These are phyloP conservation scores for Aspergillus funiculosus DNA, from an alignment of 495 filamentous ascomycete species.

Conservation along the genomic window DNA sequence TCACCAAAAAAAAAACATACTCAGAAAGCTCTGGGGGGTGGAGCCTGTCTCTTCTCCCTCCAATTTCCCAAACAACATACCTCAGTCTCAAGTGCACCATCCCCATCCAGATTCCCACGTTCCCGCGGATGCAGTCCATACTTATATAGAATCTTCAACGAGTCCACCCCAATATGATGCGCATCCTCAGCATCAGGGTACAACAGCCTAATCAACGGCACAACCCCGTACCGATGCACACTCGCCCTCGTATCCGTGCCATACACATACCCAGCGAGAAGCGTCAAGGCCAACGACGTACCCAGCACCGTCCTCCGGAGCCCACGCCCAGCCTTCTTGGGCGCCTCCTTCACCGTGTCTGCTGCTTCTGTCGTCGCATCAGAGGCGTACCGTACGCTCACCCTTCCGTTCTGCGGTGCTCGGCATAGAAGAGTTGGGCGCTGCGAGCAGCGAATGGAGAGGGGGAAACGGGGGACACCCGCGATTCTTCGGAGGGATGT, in stretches of 20 bases:
- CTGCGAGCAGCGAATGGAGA: constrained; percentile 22
- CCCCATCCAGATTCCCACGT: constrained; percentile 49
- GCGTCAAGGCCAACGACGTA: constrained; percentile 47
- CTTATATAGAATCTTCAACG: constrained; percentile 50
- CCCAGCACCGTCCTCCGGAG: constrained; percentile 49
- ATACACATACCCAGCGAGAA: constrained; percentile 63
- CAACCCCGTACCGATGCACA: constrained; percentile 73
- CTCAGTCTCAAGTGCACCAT: constrained; percentile 49
- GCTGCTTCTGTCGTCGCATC: constrained; percentile 14
- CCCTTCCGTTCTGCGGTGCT: no score
- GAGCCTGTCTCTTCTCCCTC: no score
- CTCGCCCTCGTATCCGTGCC: constrained; percentile 85
- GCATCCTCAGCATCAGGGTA: constrained; percentile 87
- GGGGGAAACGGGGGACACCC: constrained; percentile 27
- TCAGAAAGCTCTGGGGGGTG: no score
- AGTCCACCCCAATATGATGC: constrained; percentile 67
- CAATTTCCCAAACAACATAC: constrained; percentile 20
- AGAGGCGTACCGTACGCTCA: constrained; percentile 30
- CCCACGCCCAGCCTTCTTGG: constrained; percentile 30
- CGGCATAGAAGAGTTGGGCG: constrained; percentile 21
- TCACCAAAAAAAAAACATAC: background rate
- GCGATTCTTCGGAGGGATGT: constrained; percentile 12
- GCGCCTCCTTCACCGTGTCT: constrained; percentile 26
- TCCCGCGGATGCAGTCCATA: constrained; percentile 68
- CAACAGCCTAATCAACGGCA: constrained; percentile 63